Evolutionary conservation across 1,284 basidiomycete species (phyloP).

Genomic region (Ceratorhiza oryzae-sativae): DNA sequence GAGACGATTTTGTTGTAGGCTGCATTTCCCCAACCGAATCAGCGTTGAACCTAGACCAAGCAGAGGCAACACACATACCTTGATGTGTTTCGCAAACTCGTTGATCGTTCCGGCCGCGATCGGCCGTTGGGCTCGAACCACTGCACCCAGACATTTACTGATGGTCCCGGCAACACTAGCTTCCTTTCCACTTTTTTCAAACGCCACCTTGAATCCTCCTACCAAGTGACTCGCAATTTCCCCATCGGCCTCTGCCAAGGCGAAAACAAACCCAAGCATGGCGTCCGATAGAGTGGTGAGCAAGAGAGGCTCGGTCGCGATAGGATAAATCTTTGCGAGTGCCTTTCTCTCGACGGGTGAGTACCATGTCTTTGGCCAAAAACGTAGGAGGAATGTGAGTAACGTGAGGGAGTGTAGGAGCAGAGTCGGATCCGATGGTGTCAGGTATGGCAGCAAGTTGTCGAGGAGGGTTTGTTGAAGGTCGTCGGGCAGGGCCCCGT

Average conservation of each 20-base stretch:
- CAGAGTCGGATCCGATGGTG: conserved; percentile 74
- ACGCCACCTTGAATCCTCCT: conserved; percentile 68
- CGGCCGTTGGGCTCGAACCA: conserved; percentile 71
- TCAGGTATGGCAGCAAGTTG: conserved; percentile 78
- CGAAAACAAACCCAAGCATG: conserved; percentile 78
- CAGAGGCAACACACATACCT: conserved; percentile 55
- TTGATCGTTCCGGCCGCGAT: conserved; percentile 81
- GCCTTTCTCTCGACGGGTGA: conserved; percentile 74
- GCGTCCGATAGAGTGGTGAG: conserved; percentile 79
- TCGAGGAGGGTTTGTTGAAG: conserved; percentile 70
- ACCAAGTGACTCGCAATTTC: conserved; percentile 81
- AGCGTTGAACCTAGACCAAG: not conserved
- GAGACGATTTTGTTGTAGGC: conserved; percentile 69
- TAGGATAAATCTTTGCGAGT: conserved; percentile 70
- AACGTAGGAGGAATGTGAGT: conserved; percentile 71
- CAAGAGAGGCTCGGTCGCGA: conserved; percentile 75
- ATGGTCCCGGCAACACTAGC: conserved; percentile 66
- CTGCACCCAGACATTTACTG: conserved; percentile 81
- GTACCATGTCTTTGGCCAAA: conserved; percentile 71
- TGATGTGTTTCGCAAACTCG: conserved; percentile 79
- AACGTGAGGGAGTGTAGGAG: conserved; percentile 78
- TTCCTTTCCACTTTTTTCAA: conserved; percentile 64
- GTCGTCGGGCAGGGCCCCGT: conserved; percentile 60
- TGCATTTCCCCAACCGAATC: conserved; percentile 45
- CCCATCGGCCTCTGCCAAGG: conserved; percentile 81